A percentile compares a stretch with the other conserved stretches of the same genome.
phyloP scores from a whole-genome alignment of 345 rosid species.

The Salix purpurea region DNA sequence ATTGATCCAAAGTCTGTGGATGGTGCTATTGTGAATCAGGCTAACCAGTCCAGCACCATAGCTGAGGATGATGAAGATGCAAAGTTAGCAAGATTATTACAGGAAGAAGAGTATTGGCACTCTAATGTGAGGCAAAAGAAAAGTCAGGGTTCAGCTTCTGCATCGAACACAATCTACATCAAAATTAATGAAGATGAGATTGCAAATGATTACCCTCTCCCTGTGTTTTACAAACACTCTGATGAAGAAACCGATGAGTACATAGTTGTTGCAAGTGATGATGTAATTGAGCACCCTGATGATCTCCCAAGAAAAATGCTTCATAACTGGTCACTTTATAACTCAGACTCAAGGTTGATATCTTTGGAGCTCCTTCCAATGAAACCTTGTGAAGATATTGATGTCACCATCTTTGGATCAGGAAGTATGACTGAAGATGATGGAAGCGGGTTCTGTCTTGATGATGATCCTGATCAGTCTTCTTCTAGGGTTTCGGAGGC shows the following conservation, averaged over 20 bases:
- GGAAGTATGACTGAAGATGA: constrained; percentile 64
- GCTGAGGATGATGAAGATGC: constrained; percentile 60
- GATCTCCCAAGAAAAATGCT: constrained; percentile 68
- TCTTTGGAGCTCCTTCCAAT: constrained; percentile 84
- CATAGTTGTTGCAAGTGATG: constrained; percentile 38
- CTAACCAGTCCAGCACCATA: constrained; percentile 12
- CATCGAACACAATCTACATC: constrained; percentile 47
- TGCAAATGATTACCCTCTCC: constrained; percentile 84
- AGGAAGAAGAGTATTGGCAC: constrained; percentile 69
- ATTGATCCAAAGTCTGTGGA: constrained; percentile 24
- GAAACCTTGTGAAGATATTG: constrained; percentile 65
- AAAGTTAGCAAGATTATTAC: constrained; percentile 58
- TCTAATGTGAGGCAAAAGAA: constrained; percentile 45
- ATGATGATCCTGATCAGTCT: constrained; percentile 38
- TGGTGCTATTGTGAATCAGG: constrained; percentile 15
- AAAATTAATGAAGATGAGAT: constrained; percentile 84
- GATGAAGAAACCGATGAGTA: constrained; percentile 67
- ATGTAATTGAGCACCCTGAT: constrained; percentile 32
- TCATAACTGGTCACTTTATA: constrained; percentile 82
- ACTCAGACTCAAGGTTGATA: constrained; percentile 60
- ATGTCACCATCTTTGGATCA: constrained; percentile 73
- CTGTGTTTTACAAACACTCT: constrained; percentile 55
- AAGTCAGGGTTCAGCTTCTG: constrained; percentile 36
- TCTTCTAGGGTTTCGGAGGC: constrained; percentile 35
- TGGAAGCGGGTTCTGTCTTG: constrained; percentile 54